Evolutionary conservation across 2,329 filamentous ascomycete genomes (phyloP), one percentile per base, ranked within the genome.

Genomic region (Tolypocladium endophyticum): DNA sequence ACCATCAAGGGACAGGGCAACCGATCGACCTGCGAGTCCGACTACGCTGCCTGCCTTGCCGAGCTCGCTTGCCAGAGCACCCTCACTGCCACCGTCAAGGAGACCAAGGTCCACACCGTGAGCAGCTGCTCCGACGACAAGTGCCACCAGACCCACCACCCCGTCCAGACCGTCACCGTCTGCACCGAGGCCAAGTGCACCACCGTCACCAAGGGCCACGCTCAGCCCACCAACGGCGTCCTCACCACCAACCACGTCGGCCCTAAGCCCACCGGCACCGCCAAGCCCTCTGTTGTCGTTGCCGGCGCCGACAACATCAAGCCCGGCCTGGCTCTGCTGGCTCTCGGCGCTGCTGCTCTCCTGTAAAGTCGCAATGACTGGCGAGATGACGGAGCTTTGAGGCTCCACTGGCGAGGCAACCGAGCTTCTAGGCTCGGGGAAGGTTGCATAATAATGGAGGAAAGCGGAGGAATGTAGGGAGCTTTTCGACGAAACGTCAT

Each of bases 271-370:
- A 59, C 64, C 20, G 43, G 38, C 14, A 28, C 14, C 38, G 33
- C 53, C 7, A 36, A 36, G 11, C 36, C 61, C 9, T 47, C 61
- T 28, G 53, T 61, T 30, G 59, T 66, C 36, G 62, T 61, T 45
- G 62, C 61, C 25, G 68, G 59, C 35, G 66, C 67, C 25, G 65
- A 64, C 5, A 60, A 59, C 55, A 45, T 68, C 28, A 57, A 58
- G 47, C 67, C 68, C 36, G 64, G 60, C 36, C 60, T 66, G 55
- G 58, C 67, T 36, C 43, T 69, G 9, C 57, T 69, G 25, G 63
- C 68, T 33, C 61, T 69, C n/a, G 68, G 67, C 55, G 64, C 64
- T 28, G 28, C 68, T 50, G 66, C 64, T 45, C 60, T 70, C 39
- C 60, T 70, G 39, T 69, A 69, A 62, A 18, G 11, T 25, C 3